Conservation (phyloP, 192 early-diverging fungal species). For the Backusella morwellensis region DNA sequence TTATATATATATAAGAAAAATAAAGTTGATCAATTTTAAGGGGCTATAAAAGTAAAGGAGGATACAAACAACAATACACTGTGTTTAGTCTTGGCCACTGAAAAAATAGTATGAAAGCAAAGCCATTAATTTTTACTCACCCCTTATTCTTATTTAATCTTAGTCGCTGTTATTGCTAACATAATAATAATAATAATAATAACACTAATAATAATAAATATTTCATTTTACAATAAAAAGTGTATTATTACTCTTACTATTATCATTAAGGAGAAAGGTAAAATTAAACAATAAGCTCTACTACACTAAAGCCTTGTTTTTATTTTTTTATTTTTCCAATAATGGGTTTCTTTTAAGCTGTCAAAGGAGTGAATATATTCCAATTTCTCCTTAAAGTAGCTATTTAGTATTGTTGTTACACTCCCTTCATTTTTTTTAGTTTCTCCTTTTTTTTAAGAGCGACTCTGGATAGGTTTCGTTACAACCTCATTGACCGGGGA, state of each 20-base stretch:
- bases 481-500: background rate
- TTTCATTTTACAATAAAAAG: background rate
- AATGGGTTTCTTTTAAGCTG: constrained; percentile 2
- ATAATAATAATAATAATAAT: background rate
- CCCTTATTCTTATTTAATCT: constrained; percentile 2
- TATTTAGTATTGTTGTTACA: constrained; percentile 1
- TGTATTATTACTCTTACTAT: background rate
- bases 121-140: background rate
- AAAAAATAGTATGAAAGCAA: background rate
- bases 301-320: background rate
- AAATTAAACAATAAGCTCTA: background rate
- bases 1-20: background rate
- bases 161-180: background rate
- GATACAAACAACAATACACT: constrained; percentile 4
- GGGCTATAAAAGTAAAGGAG: background rate
- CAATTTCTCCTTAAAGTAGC: background rate
- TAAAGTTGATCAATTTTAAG: constrained; percentile 10
- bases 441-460: background rate
- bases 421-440: background rate
- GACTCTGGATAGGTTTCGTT: background rate
- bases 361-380: background rate
- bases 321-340: background rate
- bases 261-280: background rate
- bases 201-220: background rate
- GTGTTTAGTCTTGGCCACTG: constrained; percentile 1